phyloP scores from a whole-genome alignment of 2,329 filamentous ascomycete species.

The Neonectria faginata region DNA sequence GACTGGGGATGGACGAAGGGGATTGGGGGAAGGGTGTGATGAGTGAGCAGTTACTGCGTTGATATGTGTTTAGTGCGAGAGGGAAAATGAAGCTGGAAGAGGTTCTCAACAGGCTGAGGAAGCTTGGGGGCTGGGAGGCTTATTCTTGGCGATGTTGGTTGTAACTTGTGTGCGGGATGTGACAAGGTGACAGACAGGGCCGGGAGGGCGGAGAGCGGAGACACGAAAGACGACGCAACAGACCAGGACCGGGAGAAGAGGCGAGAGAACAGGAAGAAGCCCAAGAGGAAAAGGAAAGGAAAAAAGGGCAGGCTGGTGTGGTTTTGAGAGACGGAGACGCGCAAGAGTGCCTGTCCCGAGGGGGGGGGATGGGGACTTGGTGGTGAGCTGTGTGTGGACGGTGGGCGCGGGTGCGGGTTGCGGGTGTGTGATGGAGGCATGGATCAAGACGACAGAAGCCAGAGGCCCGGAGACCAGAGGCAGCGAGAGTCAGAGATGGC shows the following conservation, averaged over 20 bases:
- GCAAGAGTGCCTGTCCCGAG: conserved; percentile 33
- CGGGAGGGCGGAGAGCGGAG: conserved; percentile 22
- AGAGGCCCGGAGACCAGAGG: too few species aligned
- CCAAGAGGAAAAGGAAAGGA: conserved; percentile 42
- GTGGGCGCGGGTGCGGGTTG: conserved; percentile 36
- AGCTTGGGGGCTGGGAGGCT: conserved; percentile 32
- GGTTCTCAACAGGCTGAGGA: conserved; percentile 23
- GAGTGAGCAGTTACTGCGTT: conserved; percentile 13
- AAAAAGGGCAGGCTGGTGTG: conserved; percentile 45
- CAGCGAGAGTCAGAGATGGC: conserved; percentile 55
- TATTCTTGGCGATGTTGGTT: conserved; percentile 38
- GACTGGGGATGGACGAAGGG: conserved; percentile 9
- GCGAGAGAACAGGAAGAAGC: conserved; percentile 38
- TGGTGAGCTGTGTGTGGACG: conserved; percentile 35
- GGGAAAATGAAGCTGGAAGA: conserved; percentile 12
- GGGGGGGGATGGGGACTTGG: conserved; percentile 5
- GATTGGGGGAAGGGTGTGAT: conserved; percentile 16
- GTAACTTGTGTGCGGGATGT: conserved; percentile 8
- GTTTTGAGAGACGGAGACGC: conserved; percentile 44
- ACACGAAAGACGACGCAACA: conserved; percentile 20
- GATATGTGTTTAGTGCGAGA: conserved; percentile 17
- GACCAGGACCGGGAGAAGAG: conserved; percentile 34
- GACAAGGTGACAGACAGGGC: conserved; percentile 23
- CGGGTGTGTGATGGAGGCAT: conserved; percentile 47
- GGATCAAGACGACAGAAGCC: conserved; percentile 25